Evolutionary conservation across 352 stramenopile species (phyloP).

Genomic region (Pilasporangium apinafurcum): DNA sequence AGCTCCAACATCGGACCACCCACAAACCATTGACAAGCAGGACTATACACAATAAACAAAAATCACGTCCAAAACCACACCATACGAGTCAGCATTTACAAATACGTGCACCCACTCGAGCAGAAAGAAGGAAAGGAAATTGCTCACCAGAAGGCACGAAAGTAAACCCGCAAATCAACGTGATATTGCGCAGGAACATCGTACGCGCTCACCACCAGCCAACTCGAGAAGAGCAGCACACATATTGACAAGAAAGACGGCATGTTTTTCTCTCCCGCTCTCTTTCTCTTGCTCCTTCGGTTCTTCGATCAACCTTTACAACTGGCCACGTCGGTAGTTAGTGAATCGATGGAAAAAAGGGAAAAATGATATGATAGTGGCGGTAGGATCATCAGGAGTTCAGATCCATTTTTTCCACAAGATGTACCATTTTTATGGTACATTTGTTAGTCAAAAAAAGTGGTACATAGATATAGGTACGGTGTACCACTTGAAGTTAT

Average conservation of each 20-base stretch:
- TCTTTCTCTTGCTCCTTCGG: too few relatives aligned
- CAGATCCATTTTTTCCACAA: too few relatives aligned
- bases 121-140: not conserved
- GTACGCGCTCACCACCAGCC: not conserved
- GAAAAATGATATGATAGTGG: too few relatives aligned
- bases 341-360: not conserved
- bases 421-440: conserved; percentile 1
- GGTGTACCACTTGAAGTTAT: not conserved
- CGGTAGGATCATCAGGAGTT: too few relatives aligned
- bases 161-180: conserved; percentile 62
- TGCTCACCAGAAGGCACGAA: conserved; percentile 66
- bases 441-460: not conserved
- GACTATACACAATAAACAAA: conserved; percentile 16
- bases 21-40: conserved; percentile 80
- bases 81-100: too few relatives aligned
- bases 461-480: not conserved
- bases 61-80: not conserved
- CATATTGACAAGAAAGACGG: conserved; percentile 1
- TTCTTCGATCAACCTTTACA: not conserved
- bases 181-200: conserved; percentile 26
- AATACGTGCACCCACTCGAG: not conserved
- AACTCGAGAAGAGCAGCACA: not conserved
- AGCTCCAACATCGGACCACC: conserved; percentile 65
- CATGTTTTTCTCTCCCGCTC: not conserved
- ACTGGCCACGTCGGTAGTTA: not conserved